These are phyloP conservation scores for Chamaecrista fasciculata DNA, from an alignment of 306 rosid genomes.

Conservation along the genomic window DNA sequence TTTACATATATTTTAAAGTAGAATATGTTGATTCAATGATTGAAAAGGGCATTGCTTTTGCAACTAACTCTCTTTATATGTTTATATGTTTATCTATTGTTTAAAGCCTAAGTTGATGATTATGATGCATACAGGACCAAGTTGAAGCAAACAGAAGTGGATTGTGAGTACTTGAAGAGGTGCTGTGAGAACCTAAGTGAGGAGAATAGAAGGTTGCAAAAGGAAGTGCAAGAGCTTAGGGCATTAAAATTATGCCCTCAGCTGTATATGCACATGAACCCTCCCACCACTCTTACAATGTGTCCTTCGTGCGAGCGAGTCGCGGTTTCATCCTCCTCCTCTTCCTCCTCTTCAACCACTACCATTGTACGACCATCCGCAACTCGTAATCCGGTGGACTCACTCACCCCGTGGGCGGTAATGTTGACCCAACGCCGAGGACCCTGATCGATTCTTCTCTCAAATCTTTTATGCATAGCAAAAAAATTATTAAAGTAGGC, in stretches of 20 bases:
- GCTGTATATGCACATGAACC: conserved; percentile 84
- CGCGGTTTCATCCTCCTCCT: conserved; percentile 49
- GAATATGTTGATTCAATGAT: no score
- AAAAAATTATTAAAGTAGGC: no score
- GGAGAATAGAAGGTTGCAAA: conserved; percentile 81
- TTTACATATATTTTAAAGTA: no score
- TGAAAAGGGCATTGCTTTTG: no score
- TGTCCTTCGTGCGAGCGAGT: conserved; percentile 95
- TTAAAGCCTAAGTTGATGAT: no score
- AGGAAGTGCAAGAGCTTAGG: conserved; percentile 91
- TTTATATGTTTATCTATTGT: no score
- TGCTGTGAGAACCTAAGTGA: conserved; percentile 83
- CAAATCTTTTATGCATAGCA: no score
- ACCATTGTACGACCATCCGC: no score
- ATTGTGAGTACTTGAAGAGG: conserved; percentile 76
- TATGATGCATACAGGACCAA: conserved; percentile 66
- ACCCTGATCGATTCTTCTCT: conserved; percentile 22
- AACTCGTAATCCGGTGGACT: no score
- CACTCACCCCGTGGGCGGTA: conserved; percentile 68
- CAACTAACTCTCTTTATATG: no score
- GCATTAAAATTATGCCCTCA: conserved; percentile 89
- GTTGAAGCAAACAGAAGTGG: conserved; percentile 96
- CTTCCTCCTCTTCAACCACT: conserved; percentile 40
- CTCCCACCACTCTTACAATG: conserved; percentile 97
- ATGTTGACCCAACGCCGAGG: conserved; percentile 40